Evolutionary conservation across 176 grass and related monocot genomes (phyloP).

Genomic region (Elymus sibiricus): DNA sequence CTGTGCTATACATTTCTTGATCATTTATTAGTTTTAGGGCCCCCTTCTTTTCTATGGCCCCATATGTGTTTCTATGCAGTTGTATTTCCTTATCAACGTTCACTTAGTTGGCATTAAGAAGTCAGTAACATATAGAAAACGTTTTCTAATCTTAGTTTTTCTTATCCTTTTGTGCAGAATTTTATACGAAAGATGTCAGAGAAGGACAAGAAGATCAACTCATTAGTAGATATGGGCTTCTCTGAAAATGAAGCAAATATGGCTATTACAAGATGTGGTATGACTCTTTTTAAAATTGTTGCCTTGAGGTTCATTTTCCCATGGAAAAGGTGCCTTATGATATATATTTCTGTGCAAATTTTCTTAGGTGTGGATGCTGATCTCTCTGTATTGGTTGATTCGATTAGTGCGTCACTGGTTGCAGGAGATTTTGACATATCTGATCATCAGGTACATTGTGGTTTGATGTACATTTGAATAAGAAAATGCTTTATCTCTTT

Average conservation of each 20-base stretch:
- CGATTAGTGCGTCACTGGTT: slow-evolving; percentile 55
- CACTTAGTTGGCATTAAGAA: background rate
- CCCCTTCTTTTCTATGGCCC: background rate
- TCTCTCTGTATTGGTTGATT: slow-evolving; percentile 56
- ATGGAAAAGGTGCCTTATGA: background rate
- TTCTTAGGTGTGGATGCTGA: slow-evolving; percentile 52
- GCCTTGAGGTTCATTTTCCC: background rate
- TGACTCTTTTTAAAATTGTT: slow-evolving; percentile 11
- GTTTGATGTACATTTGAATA: background rate
- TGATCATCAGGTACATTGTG: slow-evolving; percentile 39
- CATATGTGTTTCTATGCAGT: background rate
- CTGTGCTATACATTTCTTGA: background rate
- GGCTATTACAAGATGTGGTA: slow-evolving; percentile 81
- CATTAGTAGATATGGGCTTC: slow-evolving; percentile 73
- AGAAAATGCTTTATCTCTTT: background rate
- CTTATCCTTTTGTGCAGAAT: slow-evolving; percentile 29
- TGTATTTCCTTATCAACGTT: background rate
- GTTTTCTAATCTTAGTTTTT: background rate
- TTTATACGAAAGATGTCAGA: slow-evolving; percentile 56
- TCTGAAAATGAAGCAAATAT: background rate
- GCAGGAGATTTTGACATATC: slow-evolving; percentile 31
- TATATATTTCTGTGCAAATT: slow-evolving; percentile 16
- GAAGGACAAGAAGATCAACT: slow-evolving; percentile 43
- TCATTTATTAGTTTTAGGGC: background rate
- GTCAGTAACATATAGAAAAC: background rate